These are phyloP conservation scores for Plasmodium gaboni DNA, from an alignment of 169 alveolate species.

Conservation along the genomic window DNA sequence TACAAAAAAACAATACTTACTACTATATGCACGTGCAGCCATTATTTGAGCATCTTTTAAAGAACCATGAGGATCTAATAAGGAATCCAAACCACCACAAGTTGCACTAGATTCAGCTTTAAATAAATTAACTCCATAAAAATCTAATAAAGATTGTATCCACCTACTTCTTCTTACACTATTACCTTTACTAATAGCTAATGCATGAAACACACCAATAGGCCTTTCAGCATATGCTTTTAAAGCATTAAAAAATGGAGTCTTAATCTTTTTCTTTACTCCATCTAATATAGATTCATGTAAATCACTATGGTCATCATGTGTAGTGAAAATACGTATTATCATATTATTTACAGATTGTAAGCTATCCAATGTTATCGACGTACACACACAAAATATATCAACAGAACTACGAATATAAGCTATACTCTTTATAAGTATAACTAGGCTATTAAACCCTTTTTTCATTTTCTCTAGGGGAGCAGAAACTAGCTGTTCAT, in stretches of 20 bases:
- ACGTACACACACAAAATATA: conserved; percentile 81
- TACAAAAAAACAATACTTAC: conserved; percentile 80
- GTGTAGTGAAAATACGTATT: conserved; percentile 77
- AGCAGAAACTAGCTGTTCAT: conserved; percentile 76
- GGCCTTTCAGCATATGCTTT: conserved; percentile 82
- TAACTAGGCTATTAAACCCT: conserved; percentile 70
- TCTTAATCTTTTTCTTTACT: conserved; percentile 73
- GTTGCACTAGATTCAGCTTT: conserved; percentile 84
- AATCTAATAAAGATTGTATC: conserved; percentile 79
- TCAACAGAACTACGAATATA: conserved; percentile 80
- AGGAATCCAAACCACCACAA: conserved; percentile 84
- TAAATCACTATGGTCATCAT: conserved; percentile 82
- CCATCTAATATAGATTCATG: conserved; percentile 83
- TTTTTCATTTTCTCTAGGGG: conserved; percentile 77
- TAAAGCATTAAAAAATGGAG: conserved; percentile 82
- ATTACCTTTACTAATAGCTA: conserved; percentile 83
- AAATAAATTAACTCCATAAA: conserved; percentile 82
- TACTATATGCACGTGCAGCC: conserved; percentile 83
- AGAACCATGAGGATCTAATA: conserved; percentile 84
- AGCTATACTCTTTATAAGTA: conserved; percentile 64
- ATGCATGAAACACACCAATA: conserved; percentile 84
- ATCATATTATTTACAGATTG: conserved; percentile 74
- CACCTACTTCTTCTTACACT: conserved; percentile 79
- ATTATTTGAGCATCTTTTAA: conserved; percentile 81
- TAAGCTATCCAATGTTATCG: conserved; percentile 75